Conservation (phyloP, 208 protist genomes). For the Acanthamoeba castellanii region DNA sequence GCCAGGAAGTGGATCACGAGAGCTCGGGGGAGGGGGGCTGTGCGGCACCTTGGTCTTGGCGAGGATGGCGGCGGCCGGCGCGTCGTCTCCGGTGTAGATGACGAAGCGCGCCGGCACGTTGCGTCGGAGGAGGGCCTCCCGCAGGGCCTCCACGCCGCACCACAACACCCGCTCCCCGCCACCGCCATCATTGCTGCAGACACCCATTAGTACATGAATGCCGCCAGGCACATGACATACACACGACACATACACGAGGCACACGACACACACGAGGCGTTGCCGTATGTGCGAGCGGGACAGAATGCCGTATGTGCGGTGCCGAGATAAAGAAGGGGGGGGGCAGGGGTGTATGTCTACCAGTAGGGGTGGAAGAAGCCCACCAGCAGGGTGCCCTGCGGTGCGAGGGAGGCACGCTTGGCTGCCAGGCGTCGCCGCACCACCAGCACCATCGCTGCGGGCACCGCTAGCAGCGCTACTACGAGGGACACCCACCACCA, state of each 20-base stretch:
- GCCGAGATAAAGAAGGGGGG: not conserved
- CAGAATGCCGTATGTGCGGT: not conserved
- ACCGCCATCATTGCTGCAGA: slow-evolving; percentile 92
- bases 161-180: slow-evolving; percentile 98
- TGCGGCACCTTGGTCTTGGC: slow-evolving; percentile 24
- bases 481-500: no score
- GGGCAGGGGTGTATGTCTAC: not conserved
- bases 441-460: not conserved
- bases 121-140: not conserved
- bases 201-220: not conserved
- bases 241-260: no score
- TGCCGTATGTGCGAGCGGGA: no score
- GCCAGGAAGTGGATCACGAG: not conserved
- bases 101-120: slow-evolving; percentile 50
- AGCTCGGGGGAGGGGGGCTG: not conserved
- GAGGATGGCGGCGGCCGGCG: slow-evolving; percentile 75
- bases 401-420: not conserved
- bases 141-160: slow-evolving; percentile 88
- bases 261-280: no score
- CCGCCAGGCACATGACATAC: not conserved
- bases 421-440: not conserved
- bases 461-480: no score
- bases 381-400: not conserved
- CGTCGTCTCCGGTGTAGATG: slow-evolving; percentile 87
- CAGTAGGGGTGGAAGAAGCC: slow-evolving; percentile 65